A percentile compares a stretch with the other conserved stretches of the same genome.
Conservation (phyloP, 345 rosid genomes). For the Eucalyptus polyanthemos region DNA sequence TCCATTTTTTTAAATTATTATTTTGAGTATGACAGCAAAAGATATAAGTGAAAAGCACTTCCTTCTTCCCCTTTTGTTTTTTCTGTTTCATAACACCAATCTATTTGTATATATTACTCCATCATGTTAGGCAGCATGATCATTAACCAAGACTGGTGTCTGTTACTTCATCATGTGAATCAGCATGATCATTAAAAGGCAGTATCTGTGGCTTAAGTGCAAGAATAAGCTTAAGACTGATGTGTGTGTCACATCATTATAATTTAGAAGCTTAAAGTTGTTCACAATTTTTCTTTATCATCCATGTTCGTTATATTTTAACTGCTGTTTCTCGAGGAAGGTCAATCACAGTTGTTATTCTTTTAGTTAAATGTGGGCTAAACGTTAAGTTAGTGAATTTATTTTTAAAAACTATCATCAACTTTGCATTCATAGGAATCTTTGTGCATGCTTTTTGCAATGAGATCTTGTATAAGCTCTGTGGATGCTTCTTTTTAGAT, state of each 20-base stretch:
- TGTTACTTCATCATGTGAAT: neutral
- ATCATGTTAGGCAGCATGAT: neutral
- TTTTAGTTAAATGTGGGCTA: neutral
- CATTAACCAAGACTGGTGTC: neutral
- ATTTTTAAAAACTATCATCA: neutral
- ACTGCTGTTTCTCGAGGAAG: neutral
- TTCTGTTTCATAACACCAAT: neutral
- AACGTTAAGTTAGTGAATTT: neutral
- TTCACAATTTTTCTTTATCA: neutral
- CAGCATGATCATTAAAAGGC: neutral
- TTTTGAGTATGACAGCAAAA: neutral
- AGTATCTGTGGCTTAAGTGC: neutral
- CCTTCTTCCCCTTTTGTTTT: neutral
- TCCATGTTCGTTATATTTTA: neutral
- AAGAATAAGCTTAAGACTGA: neutral
- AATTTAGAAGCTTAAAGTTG: neutral
- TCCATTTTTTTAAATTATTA: neutral
- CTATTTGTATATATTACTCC: neutral
- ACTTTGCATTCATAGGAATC: neutral
- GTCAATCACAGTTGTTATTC: neutral
- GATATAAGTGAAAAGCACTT: neutral
- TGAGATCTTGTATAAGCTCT: neutral
- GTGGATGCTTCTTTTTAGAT: neutral
- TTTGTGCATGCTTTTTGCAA: neutral
- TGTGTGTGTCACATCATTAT: neutral